Evolutionary conservation across 73 alveolate species (phyloP).

Genomic region (Paramecium sexaurelia): DNA sequence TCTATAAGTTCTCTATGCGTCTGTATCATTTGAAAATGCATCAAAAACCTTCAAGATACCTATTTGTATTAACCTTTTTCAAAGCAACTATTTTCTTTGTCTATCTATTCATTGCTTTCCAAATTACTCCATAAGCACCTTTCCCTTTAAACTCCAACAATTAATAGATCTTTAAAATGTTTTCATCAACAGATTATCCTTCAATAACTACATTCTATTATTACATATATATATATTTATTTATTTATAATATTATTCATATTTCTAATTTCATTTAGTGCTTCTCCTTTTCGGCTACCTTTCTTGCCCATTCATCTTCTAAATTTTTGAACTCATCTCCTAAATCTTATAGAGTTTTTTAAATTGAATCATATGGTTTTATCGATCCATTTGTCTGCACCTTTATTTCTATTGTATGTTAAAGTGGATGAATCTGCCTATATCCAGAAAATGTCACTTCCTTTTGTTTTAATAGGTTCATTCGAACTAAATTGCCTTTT

Average conservation of each 20-base stretch:
- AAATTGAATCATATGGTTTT: neutral
- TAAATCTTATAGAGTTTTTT: neutral
- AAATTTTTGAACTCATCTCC: slow-evolving; percentile 18
- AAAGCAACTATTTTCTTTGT: slow-evolving; percentile 70
- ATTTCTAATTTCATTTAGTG: slow-evolving; percentile 9
- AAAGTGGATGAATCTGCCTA: neutral
- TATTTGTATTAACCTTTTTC: slow-evolving; percentile 57
- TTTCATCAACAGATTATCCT: slow-evolving; percentile 11
- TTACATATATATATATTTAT: neutral
- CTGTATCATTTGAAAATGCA: slow-evolving; percentile 90
- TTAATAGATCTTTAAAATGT: neutral
- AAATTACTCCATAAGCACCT: slow-evolving; percentile 93
- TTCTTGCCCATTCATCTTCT: slow-evolving; percentile 37
- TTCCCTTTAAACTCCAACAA: slow-evolving; percentile 72
- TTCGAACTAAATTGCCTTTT: neutral
- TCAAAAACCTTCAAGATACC: slow-evolving; percentile 75
- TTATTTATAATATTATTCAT: neutral
- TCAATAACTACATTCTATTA: neutral
- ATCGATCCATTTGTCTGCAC: neutral
- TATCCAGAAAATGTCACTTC: neutral
- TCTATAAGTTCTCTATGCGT: slow-evolving; percentile 91
- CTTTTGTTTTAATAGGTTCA: neutral
- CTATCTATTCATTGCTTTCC: slow-evolving; percentile 89
- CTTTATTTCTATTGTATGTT: neutral
- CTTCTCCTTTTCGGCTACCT: neutral